These are phyloP conservation scores for Coemansia sp. DNA, from an alignment of 192 early-diverging fungal genomes.

Conservation along the genomic window DNA sequence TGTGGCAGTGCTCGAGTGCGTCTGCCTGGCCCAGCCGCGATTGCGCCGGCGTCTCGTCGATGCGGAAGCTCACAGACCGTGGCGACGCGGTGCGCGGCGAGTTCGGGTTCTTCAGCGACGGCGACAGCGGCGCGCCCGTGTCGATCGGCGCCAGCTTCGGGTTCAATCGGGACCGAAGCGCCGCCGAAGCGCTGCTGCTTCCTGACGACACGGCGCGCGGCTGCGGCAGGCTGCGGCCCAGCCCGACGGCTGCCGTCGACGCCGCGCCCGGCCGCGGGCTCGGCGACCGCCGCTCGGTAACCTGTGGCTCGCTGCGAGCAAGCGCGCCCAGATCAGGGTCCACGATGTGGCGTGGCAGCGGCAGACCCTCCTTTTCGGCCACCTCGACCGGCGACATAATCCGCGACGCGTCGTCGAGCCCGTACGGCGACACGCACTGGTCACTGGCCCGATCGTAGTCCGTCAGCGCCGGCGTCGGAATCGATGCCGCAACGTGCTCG, in stretches of 20 bases:
- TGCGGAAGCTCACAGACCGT: slow-evolving; percentile 43
- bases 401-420: slow-evolving; percentile 10
- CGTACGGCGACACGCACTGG: not conserved
- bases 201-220: slow-evolving; percentile 4
- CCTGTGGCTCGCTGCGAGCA: slow-evolving; percentile 21
- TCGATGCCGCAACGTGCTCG: slow-evolving; percentile 14
- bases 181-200: not conserved
- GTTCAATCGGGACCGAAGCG: slow-evolving; percentile 17
- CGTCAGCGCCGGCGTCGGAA: slow-evolving; percentile 37
- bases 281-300: slow-evolving; percentile 2
- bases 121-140: slow-evolving; percentile 20
- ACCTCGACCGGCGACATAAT: slow-evolving; percentile 52
- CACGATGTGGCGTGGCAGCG: slow-evolving; percentile 34
- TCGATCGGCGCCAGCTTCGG: slow-evolving; percentile 14
- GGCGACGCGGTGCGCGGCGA: slow-evolving; percentile 36
- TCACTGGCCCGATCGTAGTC: slow-evolving; percentile 30
- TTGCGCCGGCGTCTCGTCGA: slow-evolving; percentile 23
- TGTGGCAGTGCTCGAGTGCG: not conserved
- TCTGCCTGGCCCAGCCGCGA: slow-evolving; percentile 5
- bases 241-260: not conserved
- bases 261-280: slow-evolving; percentile 3
- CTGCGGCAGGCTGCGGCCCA: not conserved
- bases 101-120: slow-evolving; percentile 31
- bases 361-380: slow-evolving; percentile 43
- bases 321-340: slow-evolving; percentile 34